Conservation (phyloP, 2,329 filamentous ascomycete species). For the Fusarium dimerum region DNA sequence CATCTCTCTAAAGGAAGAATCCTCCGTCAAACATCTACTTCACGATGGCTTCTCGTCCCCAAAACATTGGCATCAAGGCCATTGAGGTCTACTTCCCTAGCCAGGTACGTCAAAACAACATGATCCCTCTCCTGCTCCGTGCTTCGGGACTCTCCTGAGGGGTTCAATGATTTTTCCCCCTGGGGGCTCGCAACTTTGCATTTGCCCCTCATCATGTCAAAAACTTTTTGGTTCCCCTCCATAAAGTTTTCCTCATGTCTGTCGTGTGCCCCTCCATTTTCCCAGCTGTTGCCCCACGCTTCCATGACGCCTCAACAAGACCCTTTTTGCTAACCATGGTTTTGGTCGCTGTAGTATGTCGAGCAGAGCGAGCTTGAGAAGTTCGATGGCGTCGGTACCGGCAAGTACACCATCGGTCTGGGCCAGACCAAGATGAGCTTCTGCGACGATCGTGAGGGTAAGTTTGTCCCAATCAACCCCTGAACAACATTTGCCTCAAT, state of each 20-base stretch:
- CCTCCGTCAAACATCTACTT: slow-evolving; percentile 7
- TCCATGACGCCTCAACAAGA: slow-evolving; percentile 18
- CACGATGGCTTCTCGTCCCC: slow-evolving; percentile 72
- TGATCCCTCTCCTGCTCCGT: slow-evolving; percentile 7
- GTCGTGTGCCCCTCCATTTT: slow-evolving; percentile 28
- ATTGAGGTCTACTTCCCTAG: slow-evolving; percentile 87
- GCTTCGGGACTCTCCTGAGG: neutral
- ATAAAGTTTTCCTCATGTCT: slow-evolving; percentile 11
- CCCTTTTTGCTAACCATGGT: slow-evolving; percentile 25
- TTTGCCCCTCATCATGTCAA: slow-evolving; percentile 17
- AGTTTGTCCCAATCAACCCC: slow-evolving; percentile 16
- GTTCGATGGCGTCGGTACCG: slow-evolving; percentile 78
- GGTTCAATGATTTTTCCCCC: too few species aligned
- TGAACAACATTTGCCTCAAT: slow-evolving; percentile 8
- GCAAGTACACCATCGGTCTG: slow-evolving; percentile 90
- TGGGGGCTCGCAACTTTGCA: neutral
- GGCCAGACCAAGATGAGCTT: slow-evolving; percentile 93
- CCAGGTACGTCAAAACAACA: slow-evolving; percentile 61
- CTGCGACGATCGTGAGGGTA: slow-evolving; percentile 86
- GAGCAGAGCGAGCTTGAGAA: slow-evolving; percentile 82
- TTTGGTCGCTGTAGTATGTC: slow-evolving; percentile 64
- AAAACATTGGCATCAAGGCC: slow-evolving; percentile 92
- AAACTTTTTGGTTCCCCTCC: slow-evolving; percentile 20
- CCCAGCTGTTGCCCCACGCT: neutral
- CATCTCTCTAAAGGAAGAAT: slow-evolving; percentile 10